Conservation (phyloP, 306 rosid species). For the Mimosa pudica region DNA sequence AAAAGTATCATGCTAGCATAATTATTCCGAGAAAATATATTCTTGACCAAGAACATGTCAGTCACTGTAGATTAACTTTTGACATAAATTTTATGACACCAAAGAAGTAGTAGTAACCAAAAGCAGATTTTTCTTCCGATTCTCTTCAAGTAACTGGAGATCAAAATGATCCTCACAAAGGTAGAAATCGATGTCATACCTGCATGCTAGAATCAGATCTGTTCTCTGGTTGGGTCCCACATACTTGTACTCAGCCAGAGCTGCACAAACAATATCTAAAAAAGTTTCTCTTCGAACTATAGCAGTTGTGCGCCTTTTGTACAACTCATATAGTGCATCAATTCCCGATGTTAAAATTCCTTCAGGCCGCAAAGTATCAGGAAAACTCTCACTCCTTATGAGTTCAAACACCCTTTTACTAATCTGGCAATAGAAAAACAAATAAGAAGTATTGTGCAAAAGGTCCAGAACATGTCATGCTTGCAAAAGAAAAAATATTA, state of each 20-base stretch:
- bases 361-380: constrained; percentile 50
- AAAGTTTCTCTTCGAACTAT: constrained; percentile 65
- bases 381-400: constrained; percentile 49
- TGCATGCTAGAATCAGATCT: constrained; percentile 85
- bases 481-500: neutral
- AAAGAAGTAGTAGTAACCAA: constrained; percentile 9
- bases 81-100: constrained; percentile 6
- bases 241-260: constrained; percentile 85
- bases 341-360: constrained; percentile 37
- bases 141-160: constrained; percentile 21
- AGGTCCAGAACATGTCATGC: constrained; percentile 2
- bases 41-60: constrained; percentile 2
- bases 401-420: constrained; percentile 79
- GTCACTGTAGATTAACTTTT: constrained; percentile 24
- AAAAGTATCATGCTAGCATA: neutral
- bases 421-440: constrained; percentile 62
- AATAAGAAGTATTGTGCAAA: constrained; percentile 15
- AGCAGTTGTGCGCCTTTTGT: constrained; percentile 77
- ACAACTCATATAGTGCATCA: constrained; percentile 72
- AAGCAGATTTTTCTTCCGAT: neutral
- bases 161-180: constrained; percentile 14
- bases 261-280: constrained; percentile 75
- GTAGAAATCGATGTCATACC: constrained; percentile 49
- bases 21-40: neutral
- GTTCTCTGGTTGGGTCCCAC: constrained; percentile 90